phyloP scores from a whole-genome alignment of 2,329 filamentous ascomycete species.

The Alternaria brassicae region DNA sequence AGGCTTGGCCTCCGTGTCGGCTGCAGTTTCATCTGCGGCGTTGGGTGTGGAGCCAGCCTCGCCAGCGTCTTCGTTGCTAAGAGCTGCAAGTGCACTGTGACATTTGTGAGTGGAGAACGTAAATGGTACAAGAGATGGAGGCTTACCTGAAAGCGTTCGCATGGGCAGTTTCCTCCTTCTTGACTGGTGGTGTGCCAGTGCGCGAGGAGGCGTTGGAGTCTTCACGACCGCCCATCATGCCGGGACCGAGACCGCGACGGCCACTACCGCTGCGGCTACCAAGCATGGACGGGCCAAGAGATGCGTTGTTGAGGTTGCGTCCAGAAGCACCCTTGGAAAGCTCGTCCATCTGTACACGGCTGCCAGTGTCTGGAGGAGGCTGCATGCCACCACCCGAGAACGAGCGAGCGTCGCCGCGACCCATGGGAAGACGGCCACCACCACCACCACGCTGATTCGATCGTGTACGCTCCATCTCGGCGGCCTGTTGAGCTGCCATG shows the following conservation, averaged over 20 bases:
- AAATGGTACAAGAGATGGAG: neutral
- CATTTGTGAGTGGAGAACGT: conserved; percentile 22
- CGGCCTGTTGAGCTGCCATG: conserved; percentile 78
- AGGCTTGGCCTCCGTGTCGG: conserved; percentile 41
- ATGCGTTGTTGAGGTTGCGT: conserved; percentile 64
- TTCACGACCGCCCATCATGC: conserved; percentile 73
- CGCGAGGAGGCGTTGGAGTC: conserved; percentile 89
- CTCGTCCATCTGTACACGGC: conserved; percentile 88
- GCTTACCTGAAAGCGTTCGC: conserved; percentile 94
- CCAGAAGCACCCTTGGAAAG: conserved; percentile 68
- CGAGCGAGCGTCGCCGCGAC: conserved; percentile 85
- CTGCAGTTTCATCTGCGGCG: conserved; percentile 53
- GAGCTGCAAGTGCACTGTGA: conserved; percentile 60
- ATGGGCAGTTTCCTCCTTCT: conserved; percentile 69
- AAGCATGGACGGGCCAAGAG: conserved; percentile 84
- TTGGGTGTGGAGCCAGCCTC: conserved; percentile 71
- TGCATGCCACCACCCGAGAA: conserved; percentile 77
- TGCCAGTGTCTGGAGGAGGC: conserved; percentile 73
- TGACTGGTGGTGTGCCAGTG: conserved; percentile 81
- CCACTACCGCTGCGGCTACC: conserved; percentile 90
- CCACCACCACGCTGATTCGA: conserved; percentile 72
- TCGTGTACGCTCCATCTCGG: conserved; percentile 69
- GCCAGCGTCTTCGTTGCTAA: conserved; percentile 65
- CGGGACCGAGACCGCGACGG: conserved; percentile 75
- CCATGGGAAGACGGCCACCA: conserved; percentile 71